Conservation (phyloP, 768 basidiomycete species). For the Auricularia auricula-judae region DNA sequence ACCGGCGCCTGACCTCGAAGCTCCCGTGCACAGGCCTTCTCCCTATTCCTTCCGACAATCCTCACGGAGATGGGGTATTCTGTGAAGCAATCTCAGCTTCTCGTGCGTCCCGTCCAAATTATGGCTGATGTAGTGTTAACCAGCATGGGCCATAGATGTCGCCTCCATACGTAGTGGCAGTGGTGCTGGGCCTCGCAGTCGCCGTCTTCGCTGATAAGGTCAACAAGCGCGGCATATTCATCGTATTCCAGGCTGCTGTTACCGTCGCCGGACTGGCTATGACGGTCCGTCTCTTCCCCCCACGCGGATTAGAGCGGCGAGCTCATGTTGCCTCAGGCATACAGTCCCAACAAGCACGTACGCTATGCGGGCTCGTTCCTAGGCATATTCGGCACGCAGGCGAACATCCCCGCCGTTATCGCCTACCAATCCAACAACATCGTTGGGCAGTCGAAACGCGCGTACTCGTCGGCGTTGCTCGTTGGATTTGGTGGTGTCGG, state of each 20-base stretch:
- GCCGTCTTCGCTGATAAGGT: slow-evolving; percentile 13
- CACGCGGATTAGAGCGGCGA: background rate
- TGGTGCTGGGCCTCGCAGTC: slow-evolving; percentile 12
- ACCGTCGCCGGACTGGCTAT: slow-evolving; percentile 12
- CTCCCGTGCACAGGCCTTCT: slow-evolving; percentile 2
- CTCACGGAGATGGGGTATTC: slow-evolving; percentile 12
- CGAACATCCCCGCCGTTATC: background rate
- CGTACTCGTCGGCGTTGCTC: slow-evolving; percentile 11
- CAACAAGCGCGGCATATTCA: slow-evolving; percentile 14
- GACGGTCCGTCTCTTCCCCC: slow-evolving; percentile 4
- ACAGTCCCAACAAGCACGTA: background rate
- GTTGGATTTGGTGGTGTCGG: slow-evolving; percentile 12
- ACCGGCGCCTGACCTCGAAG: too few relatives aligned
- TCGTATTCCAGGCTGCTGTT: slow-evolving; percentile 11
- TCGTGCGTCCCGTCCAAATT: slow-evolving; percentile 7
- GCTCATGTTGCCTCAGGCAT: background rate
- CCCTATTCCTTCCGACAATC: slow-evolving; percentile 17
- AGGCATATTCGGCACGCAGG: slow-evolving; percentile 1
- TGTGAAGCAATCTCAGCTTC: slow-evolving; percentile 10
- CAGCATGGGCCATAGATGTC: slow-evolving; percentile 8
- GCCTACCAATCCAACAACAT: slow-evolving; percentile 14
- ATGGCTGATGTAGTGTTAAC: too few relatives aligned
- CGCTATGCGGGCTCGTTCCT: slow-evolving; percentile 5
- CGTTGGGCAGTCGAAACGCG: slow-evolving; percentile 14
- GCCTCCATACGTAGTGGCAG: slow-evolving; percentile 16